Percentiles rank a stretch among this genome's conserved stretches.
Evolutionary conservation across 2,329 filamentous ascomycete species (phyloP).

Genomic region (Diaporthe nobilis): DNA sequence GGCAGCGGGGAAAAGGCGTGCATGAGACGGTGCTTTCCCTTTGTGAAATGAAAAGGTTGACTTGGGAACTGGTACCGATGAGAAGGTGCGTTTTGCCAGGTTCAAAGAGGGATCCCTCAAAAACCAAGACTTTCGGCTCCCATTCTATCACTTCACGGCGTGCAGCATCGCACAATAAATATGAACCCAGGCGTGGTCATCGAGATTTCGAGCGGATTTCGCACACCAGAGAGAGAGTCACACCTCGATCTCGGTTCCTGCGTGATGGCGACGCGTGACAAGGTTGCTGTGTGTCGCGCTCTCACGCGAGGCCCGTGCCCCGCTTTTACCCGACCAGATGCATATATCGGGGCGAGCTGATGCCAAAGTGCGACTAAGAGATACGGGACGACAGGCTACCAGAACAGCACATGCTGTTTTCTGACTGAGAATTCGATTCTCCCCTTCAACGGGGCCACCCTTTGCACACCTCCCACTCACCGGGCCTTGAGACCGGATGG

Average conservation of each 20-base stretch:
- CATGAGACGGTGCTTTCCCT: conserved; percentile 32
- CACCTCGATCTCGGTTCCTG: conserved; percentile 29
- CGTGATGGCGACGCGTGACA: conserved; percentile 41
- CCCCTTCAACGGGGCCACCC: neutral
- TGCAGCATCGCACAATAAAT: conserved; percentile 27
- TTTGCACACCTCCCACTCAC: conserved; percentile 4
- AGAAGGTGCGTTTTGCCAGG: neutral
- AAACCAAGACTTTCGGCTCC: neutral
- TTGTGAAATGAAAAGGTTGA: conserved; percentile 12
- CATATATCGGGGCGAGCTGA: conserved; percentile 28
- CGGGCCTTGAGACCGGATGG: neutral
- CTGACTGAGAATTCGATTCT: neutral
- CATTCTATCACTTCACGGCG: neutral
- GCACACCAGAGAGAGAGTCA: conserved; percentile 35
- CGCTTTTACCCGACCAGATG: neutral
- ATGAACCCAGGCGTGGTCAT: neutral
- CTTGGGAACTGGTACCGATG: neutral
- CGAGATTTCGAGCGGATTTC: conserved; percentile 2
- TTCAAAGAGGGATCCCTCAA: conserved; percentile 6
- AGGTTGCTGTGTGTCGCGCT: conserved; percentile 38
- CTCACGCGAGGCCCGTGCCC: conserved; percentile 39
- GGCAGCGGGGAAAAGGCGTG: conserved; percentile 24
- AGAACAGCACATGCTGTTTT: conserved; percentile 11
- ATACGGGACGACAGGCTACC: conserved; percentile 5
- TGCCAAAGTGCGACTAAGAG: conserved; percentile 3